Evolutionary conservation across 2,329 filamentous ascomycete species (phyloP).

Genomic region (Paraconiothyrium sp.): DNA sequence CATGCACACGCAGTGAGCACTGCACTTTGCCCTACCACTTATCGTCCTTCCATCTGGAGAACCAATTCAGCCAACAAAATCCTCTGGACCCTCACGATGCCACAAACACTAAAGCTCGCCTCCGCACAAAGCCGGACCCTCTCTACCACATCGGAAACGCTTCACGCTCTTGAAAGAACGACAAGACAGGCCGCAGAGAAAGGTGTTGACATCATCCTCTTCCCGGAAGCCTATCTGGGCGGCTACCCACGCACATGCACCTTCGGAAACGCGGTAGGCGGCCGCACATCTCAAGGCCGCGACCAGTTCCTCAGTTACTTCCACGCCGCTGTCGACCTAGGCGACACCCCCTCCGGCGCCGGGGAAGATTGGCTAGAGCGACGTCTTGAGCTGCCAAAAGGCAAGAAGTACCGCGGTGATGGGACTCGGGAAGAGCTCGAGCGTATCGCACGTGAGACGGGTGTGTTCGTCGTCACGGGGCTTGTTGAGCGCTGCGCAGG

Average conservation of each 20-base stretch:
- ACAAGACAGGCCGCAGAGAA: slow-evolving; percentile 70
- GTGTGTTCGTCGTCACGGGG: slow-evolving; percentile 83
- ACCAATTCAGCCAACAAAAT: not conserved
- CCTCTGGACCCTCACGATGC: slow-evolving; percentile 41
- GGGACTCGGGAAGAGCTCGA: slow-evolving; percentile 85
- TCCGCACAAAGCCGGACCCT: slow-evolving; percentile 60
- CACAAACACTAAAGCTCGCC: slow-evolving; percentile 58
- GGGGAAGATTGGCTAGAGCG: slow-evolving; percentile 76
- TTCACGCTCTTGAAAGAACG: slow-evolving; percentile 71
- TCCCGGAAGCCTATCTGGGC: slow-evolving; percentile 91
- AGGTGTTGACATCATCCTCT: slow-evolving; percentile 76
- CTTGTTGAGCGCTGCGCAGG: slow-evolving; percentile 82
- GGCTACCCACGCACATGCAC: slow-evolving; percentile 85
- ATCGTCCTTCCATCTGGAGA: not conserved
- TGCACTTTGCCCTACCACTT: not conserved
- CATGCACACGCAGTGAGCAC: not conserved
- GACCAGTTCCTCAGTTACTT: slow-evolving; percentile 88
- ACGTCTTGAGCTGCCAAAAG: slow-evolving; percentile 62
- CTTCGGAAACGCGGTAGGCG: slow-evolving; percentile 80
- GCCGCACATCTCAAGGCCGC: slow-evolving; percentile 72
- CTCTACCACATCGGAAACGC: slow-evolving; percentile 64
- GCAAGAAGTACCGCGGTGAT: slow-evolving; percentile 67
- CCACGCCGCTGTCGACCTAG: slow-evolving; percentile 79
- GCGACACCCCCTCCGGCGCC: slow-evolving; percentile 77
- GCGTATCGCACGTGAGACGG: slow-evolving; percentile 76